Evolutionary conservation across 2,329 filamentous ascomycete species (phyloP).

Genomic region (Pseudogymnoascus sp.): DNA sequence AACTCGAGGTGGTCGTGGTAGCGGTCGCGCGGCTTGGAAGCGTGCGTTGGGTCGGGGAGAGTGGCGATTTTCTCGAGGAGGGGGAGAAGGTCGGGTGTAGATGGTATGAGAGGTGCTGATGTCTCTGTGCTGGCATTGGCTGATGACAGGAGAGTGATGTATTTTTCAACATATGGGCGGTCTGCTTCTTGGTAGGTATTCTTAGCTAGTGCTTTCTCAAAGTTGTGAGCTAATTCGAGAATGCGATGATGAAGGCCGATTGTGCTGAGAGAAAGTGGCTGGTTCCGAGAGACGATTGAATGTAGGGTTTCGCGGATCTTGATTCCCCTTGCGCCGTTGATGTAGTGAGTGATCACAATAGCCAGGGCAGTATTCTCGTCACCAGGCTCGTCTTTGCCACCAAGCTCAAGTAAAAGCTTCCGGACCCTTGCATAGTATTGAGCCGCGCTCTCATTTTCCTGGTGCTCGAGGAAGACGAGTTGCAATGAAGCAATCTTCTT

Average conservation of each 20-base stretch:
- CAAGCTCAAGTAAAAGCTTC: conserved; percentile 33
- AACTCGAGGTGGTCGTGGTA: conserved; percentile 63
- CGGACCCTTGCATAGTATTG: conserved; percentile 41
- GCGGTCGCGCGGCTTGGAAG: conserved; percentile 42
- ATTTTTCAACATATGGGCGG: conserved; percentile 35
- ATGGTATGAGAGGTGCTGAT: neutral
- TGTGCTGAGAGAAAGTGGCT: neutral
- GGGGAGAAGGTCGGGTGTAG: neutral
- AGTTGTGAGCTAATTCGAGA: conserved; percentile 47
- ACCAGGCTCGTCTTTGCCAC: conserved; percentile 18
- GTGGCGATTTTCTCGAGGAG: conserved; percentile 37
- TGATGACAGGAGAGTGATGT: conserved; percentile 42
- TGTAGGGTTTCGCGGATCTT: conserved; percentile 38
- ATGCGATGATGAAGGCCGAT: conserved; percentile 38
- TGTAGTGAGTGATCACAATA: conserved; percentile 38
- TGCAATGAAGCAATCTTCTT: conserved; percentile 46
- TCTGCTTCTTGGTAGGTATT: conserved; percentile 36
- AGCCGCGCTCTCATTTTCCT: conserved; percentile 41
- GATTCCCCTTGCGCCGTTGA: conserved; percentile 42
- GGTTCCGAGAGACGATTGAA: conserved; percentile 31
- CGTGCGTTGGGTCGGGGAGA: conserved; percentile 34
- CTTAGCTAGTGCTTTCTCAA: conserved; percentile 45
- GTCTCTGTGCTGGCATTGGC: conserved; percentile 11
- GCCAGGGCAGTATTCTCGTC: conserved; percentile 19
- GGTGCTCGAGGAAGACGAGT: conserved; percentile 45